phyloP scores from a whole-genome alignment of 768 basidiomycete species.

The Amanita pseudoporphyria region DNA sequence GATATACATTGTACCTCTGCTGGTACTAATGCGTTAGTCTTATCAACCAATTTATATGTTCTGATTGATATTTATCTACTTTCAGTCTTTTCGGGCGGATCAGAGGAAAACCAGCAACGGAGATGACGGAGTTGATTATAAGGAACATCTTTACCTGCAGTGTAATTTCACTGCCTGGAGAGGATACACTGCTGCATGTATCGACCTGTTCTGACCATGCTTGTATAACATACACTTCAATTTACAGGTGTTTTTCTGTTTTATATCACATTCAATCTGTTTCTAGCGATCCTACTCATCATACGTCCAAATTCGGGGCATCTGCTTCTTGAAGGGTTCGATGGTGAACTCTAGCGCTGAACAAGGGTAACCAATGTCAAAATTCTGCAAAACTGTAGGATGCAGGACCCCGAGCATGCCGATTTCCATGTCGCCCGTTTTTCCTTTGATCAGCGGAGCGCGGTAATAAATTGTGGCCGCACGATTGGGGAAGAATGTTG shows the following conservation, averaged over 20 bases:
- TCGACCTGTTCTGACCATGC: too few species aligned
- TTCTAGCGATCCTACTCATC: conserved; percentile 26
- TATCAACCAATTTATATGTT: neutral
- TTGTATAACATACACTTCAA: too few species aligned
- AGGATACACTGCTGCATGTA: neutral
- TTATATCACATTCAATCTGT: neutral
- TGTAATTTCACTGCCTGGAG: neutral
- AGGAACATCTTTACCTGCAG: neutral
- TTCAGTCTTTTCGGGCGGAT: conserved; percentile 27
- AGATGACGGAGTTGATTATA: neutral
- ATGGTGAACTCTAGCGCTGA: conserved; percentile 91
- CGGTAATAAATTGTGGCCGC: conserved; percentile 91
- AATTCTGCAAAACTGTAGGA: conserved; percentile 84
- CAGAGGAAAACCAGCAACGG: conserved; percentile 27
- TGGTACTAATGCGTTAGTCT: conserved; percentile 50
- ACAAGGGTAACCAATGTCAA: conserved; percentile 92
- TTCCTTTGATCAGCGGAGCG: conserved; percentile 30
- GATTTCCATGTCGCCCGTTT: conserved; percentile 57
- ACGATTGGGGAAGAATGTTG: conserved; percentile 91
- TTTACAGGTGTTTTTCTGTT: neutral
- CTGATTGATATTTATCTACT: neutral
- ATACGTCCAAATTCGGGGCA: conserved; percentile 47
- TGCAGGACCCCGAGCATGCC: conserved; percentile 93
- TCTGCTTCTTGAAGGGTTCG: conserved; percentile 85
- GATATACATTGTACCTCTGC: conserved; percentile 62